Base-by-base conservation (phyloP, 2,329 filamentous ascomycete species). In the Colletotrichum sp. region DNA sequence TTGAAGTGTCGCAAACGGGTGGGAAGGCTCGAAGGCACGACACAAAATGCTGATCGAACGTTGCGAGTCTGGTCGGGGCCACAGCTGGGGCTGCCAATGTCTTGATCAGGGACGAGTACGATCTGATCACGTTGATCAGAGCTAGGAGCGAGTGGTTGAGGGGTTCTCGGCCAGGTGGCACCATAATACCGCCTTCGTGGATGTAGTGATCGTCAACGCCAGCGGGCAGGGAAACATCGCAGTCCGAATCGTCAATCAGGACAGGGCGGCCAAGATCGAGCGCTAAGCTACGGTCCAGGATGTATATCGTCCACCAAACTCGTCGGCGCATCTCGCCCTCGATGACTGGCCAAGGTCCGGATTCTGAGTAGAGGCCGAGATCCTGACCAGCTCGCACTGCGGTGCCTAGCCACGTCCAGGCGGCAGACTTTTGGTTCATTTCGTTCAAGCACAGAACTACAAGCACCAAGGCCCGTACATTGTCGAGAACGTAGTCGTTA, bases 251-350 rank as follows among this genome's bases (percentile, higher is more conserved):
- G 81, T 96, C 90, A 81, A 99, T 98, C 78, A 96, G 85, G 72
- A 95, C 91, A 1, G 96, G 95, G 67, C 94, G 92, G 10, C 95
- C 95, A 39, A 96, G 89, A 82, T 98, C 96, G 15, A 98, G 88
- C 0, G 95, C 93, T 66, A 98, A 87, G 30, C 95, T 90, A 77
- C 96, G 92, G 85, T 99, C 97, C 86, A 96, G 92, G 60, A 95
- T 92, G 85, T 99, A 99, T 72, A 98, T 92, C 16, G 95, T 92
- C 96, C 97, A 99, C 96, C 96, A 99, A 4, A 97, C 92, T 71
- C 96, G 90, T 76, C 95, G 92, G 71, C 96, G 92, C 92, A 96
- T 96, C 84, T 99, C 96, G 13, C 91, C 91, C 80, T 98, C 96
- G 16, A 98, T 88, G 2, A 92, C 89, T 3, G 94, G 90, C 89